Percentiles rank a stretch among this genome's conserved stretches.
Conservation (phyloP, 495 filamentous ascomycete species). For the Massariosphaeria phaeospora region DNA sequence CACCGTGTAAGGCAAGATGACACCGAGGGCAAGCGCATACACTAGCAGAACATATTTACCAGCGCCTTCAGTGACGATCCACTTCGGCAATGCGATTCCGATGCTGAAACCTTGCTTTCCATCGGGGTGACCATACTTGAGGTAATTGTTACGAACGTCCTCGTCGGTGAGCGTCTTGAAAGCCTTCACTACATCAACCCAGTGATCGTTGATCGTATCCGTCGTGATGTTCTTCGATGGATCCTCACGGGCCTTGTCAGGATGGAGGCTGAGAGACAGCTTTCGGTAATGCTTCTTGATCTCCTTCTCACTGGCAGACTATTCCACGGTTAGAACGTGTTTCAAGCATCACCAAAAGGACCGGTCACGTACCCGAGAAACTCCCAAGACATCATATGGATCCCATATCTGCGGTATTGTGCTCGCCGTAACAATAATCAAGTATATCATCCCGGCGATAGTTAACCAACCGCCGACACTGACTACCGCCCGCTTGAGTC, state of each 20-base stretch:
- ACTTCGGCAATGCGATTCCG: conserved; percentile 90
- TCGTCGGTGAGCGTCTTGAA: conserved; percentile 97
- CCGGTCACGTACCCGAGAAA: conserved; percentile 61
- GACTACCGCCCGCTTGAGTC: conserved; percentile 77
- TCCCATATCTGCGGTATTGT: conserved; percentile 80
- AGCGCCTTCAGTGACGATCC: conserved; percentile 87
- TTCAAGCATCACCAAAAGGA: background rate
- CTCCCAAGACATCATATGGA: conserved; percentile 86
- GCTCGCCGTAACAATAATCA: conserved; percentile 75
- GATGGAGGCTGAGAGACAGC: conserved; percentile 81
- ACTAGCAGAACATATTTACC: conserved; percentile 92
- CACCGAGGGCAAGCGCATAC: conserved; percentile 80
- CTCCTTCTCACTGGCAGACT: conserved; percentile 79
- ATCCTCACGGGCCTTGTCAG: conserved; percentile 83
- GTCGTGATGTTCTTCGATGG: conserved; percentile 81
- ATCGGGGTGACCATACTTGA: conserved; percentile 92
- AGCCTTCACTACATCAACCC: conserved; percentile 91
- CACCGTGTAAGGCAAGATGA: conserved; percentile 86
- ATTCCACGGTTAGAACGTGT: conserved; percentile 10
- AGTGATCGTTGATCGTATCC: conserved; percentile 77
- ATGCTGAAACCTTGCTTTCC: conserved; percentile 98
- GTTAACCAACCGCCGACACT: conserved; percentile 71
- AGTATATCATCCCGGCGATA: conserved; percentile 88
- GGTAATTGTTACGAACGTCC: conserved; percentile 92
- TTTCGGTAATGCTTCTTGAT: conserved; percentile 86